phyloP scores from a whole-genome alignment of 768 basidiomycete species.

The Sarcodon aspratus region DNA sequence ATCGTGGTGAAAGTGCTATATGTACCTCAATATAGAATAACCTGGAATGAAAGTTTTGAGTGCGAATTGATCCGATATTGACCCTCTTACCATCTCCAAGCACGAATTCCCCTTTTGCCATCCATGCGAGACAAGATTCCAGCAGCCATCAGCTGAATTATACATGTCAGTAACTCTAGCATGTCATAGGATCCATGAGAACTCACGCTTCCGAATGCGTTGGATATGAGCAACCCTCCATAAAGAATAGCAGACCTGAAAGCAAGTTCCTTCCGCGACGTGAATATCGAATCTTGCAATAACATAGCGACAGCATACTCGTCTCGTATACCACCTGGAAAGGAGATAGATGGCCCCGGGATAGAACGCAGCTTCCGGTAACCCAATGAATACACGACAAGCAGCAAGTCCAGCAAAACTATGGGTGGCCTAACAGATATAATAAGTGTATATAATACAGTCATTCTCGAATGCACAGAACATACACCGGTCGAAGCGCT shows the following conservation, averaged over 20 bases:
- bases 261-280: constrained; percentile 43
- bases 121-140: constrained; percentile 64
- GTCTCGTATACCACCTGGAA: constrained; percentile 26
- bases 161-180: too few relatives aligned
- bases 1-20: neutral
- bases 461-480: neutral
- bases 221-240: constrained; percentile 47
- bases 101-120: constrained; percentile 50
- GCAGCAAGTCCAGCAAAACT: constrained; percentile 42
- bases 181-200: neutral
- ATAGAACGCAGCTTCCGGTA: constrained; percentile 62
- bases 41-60: constrained; percentile 23
- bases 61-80: neutral
- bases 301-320: constrained; percentile 8
- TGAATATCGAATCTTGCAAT: neutral
- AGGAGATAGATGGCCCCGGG: constrained; percentile 38
- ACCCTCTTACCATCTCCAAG: constrained; percentile 54
- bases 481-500: constrained; percentile 52
- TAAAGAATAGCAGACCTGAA: constrained; percentile 53
- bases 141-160: constrained; percentile 52
- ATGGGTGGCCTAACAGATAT: constrained; percentile 31
- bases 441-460: neutral
- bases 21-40: constrained; percentile 59
- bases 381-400: constrained; percentile 49
- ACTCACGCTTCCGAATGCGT: constrained; percentile 55